Evolutionary conservation across 1,139 yeast species (phyloP), one percentile per base, ranked within the genome.

Genomic region (Kodamaea fungicola): DNA sequence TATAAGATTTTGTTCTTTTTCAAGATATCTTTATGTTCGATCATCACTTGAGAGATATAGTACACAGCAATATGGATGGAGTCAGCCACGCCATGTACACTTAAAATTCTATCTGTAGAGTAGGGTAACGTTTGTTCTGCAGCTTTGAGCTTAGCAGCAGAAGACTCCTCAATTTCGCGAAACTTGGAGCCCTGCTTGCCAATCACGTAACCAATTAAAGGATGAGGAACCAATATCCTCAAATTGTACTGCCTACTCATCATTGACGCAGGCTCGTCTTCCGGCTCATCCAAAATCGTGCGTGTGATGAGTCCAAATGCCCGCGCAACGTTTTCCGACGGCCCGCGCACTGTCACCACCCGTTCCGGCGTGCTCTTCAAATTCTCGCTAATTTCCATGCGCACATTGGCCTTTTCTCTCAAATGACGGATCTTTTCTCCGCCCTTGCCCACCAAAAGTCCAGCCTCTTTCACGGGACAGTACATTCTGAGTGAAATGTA

Each of bases 51-150:
- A 2, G 85, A 78, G 40, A 87, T 73, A 53, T 83, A 83, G 56
- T 81, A 85, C 1, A 83, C 70, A 6, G 96, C 96, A 48, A 86
- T 84, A 53, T 86, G 95, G 35, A 89, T 77, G 2, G 95, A 90
- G 61, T 85, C 95, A 3, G 90, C 89, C 8, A 84, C 94, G 4
- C 97, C 97, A 9, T 74, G 67, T 12, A 89, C 74, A 23, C 80
- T 72, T 38, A 89, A 63, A 5, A 85, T 70, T 42, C 96, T 72
- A 56, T 89, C 97, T 10, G 92, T 86, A 1, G 95, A 84, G 44
- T 75, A 75, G 1, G 95, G 89, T 46, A 89, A 67, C 13, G 83
- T 76, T 34, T 78, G 76, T 37, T 85, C 92, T 13, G 86, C 87
- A 2, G 95, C 95, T 46, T 76, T 77, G 41, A 89, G 69, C 44